Conservation (phyloP, 2,329 filamentous ascomycete species). For the Hypoxylon sp. region DNA sequence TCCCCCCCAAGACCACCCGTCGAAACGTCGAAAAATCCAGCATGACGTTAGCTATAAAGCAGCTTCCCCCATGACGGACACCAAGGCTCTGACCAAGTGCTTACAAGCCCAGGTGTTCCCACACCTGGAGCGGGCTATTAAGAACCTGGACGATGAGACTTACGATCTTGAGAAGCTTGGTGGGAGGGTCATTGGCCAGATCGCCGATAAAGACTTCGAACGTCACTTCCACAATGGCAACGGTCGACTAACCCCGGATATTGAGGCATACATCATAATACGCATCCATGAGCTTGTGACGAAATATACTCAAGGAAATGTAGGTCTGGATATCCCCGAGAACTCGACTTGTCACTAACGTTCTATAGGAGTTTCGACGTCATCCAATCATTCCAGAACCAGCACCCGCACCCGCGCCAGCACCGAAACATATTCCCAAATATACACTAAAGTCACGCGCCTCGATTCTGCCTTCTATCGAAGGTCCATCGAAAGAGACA, state of each 20-base stretch:
- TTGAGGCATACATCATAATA: constrained; percentile 42
- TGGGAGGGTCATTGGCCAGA: constrained; percentile 39
- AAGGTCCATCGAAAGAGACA: constrained; percentile 23
- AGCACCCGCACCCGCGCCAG: no score
- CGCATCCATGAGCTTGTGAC: constrained; percentile 44
- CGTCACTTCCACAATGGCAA: constrained; percentile 42
- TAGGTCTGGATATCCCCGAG: constrained; percentile 31
- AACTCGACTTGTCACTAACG: constrained; percentile 9
- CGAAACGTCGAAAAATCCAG: constrained; percentile 40
- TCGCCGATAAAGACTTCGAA: constrained; percentile 48
- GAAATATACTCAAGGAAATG: constrained; percentile 40
- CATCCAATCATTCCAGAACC: constrained; percentile 6
- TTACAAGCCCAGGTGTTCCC: constrained; percentile 51
- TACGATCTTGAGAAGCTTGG: constrained; percentile 49
- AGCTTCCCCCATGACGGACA: constrained; percentile 22
- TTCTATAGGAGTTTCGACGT: constrained; percentile 44
- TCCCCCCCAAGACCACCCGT: constrained; percentile 17
- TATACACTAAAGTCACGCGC: background rate
- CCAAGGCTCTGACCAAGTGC: constrained; percentile 42
- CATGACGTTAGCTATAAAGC: constrained; percentile 13
- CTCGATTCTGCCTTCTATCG: constrained; percentile 48
- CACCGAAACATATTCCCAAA: background rate
- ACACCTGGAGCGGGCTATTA: constrained; percentile 47
- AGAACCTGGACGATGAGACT: constrained; percentile 30
- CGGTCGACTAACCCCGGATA: constrained; percentile 40